phyloP scores from a whole-genome alignment of 78 protist species.

The Anaeramoeba flamelloides region DNA sequence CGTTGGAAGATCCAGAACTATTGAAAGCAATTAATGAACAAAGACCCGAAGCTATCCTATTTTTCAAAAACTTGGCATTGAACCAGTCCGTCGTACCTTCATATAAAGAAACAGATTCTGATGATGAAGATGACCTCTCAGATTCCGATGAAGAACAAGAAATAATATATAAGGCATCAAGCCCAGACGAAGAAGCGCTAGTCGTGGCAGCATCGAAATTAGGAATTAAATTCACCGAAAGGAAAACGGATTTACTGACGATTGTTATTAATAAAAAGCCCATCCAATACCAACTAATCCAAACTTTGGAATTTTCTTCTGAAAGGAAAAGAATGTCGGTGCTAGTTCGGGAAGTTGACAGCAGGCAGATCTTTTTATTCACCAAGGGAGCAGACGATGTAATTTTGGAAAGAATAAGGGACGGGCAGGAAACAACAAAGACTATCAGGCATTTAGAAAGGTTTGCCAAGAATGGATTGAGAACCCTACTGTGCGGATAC shows the following conservation, averaged over 20 bases:
- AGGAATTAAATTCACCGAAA: constrained; percentile 4
- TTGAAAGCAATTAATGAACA: no score
- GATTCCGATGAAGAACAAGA: no score
- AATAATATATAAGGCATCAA: constrained; percentile 3
- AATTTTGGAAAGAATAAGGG: background rate
- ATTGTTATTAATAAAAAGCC: no score
- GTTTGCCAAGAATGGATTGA: background rate
- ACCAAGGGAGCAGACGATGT: background rate
- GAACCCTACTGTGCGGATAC: background rate
- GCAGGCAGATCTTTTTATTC: background rate
- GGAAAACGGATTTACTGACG: no score
- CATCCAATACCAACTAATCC: no score
- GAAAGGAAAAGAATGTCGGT: background rate
- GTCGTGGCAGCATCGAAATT: background rate
- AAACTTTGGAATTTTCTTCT: background rate
- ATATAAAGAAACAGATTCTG: no score
- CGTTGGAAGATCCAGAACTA: no score
- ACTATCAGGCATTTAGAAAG: background rate
- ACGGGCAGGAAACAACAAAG: background rate
- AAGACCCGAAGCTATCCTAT: no score
- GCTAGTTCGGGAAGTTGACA: background rate
- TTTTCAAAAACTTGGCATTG: no score
- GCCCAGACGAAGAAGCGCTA: constrained; percentile 5
- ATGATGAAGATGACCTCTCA: no score
- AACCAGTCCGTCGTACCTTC: no score